phyloP scores from a whole-genome alignment of 73 alveolate species.

The Durusdinium trenchii region DNA sequence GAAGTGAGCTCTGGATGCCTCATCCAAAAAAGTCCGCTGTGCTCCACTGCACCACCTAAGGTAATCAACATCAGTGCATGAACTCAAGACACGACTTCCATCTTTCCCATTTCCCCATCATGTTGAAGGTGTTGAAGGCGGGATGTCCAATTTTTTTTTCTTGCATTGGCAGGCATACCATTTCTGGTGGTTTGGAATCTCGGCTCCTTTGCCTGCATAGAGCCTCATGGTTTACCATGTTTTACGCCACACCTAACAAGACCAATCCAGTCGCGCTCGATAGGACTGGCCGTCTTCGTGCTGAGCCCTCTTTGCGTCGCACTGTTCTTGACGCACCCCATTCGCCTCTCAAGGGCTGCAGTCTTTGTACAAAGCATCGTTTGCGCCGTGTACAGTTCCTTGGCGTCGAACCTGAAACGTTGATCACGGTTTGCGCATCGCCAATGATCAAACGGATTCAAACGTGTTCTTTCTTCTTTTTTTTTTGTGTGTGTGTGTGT shows the following conservation, averaged over 20 bases:
- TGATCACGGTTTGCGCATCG: not conserved
- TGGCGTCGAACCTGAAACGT: not conserved
- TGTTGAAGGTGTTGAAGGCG: too few relatives aligned
- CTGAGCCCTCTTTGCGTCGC: slow-evolving; percentile 88
- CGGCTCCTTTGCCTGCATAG: not conserved
- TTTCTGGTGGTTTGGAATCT: slow-evolving; percentile 37
- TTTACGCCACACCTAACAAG: not conserved
- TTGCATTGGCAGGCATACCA: slow-evolving; percentile 6
- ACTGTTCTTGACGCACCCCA: slow-evolving; percentile 41
- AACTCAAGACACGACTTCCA: not conserved
- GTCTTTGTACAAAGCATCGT: slow-evolving; percentile 85
- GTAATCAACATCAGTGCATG: not conserved
- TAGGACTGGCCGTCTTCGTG: slow-evolving; percentile 76
- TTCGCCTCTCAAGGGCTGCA: slow-evolving; percentile 85
- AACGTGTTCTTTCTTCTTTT: too few relatives aligned
- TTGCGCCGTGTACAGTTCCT: slow-evolving; percentile 73
- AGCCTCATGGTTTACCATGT: not conserved
- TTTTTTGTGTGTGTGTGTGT: too few relatives aligned
- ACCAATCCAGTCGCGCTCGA: too few relatives aligned
- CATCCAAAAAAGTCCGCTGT: not conserved
- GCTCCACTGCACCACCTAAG: not conserved
- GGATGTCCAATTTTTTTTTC: not conserved
- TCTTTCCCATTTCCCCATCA: not conserved
- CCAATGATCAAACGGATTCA: too few relatives aligned
- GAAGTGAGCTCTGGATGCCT: not conserved